phyloP scores from a whole-genome alignment of 768 basidiomycete genomes.

The Tricholoma bakamatsutake region DNA sequence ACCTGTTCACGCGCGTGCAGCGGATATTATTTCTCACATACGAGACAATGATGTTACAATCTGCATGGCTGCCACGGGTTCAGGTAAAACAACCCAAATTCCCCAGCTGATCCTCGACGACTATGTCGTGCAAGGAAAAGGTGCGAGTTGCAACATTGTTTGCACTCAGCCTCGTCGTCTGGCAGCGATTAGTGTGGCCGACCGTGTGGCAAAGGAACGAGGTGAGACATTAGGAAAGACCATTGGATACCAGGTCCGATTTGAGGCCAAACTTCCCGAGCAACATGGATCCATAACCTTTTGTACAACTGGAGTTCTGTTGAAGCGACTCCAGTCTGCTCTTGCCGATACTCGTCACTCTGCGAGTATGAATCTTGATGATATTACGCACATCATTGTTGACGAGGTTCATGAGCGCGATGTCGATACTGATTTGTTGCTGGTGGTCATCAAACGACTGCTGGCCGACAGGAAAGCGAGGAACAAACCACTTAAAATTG shows the following conservation, averaged over 20 bases:
- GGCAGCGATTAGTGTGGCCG: slow-evolving; percentile 87
- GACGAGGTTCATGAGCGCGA: slow-evolving; percentile 97
- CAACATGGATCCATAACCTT: slow-evolving; percentile 84
- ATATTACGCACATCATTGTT: slow-evolving; percentile 85
- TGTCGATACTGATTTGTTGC: slow-evolving; percentile 83
- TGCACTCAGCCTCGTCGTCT: slow-evolving; percentile 92
- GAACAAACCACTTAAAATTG: slow-evolving; percentile 71
- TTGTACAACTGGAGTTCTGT: slow-evolving; percentile 88
- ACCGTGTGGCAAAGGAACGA: slow-evolving; percentile 87
- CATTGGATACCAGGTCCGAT: slow-evolving; percentile 90
- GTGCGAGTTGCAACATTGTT: slow-evolving; percentile 81
- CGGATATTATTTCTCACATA: slow-evolving; percentile 65
- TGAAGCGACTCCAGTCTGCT: slow-evolving; percentile 78
- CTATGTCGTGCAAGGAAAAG: slow-evolving; percentile 70
- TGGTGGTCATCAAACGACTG: slow-evolving; percentile 85
- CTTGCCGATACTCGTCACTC: slow-evolving; percentile 37
- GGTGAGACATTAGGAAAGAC: slow-evolving; percentile 64
- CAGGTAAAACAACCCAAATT: slow-evolving; percentile 92
- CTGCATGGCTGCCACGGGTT: slow-evolving; percentile 86
- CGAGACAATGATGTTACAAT: slow-evolving; percentile 78
- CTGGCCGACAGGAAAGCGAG: slow-evolving; percentile 66
- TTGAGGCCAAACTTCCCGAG: slow-evolving; percentile 75
- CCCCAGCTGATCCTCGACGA: slow-evolving; percentile 90
- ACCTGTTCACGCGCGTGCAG: slow-evolving; percentile 68
- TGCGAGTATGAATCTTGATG: slow-evolving; percentile 48